Base-by-base conservation (phyloP, 495 filamentous ascomycete genomes). In the Xylaria castorea region DNA sequence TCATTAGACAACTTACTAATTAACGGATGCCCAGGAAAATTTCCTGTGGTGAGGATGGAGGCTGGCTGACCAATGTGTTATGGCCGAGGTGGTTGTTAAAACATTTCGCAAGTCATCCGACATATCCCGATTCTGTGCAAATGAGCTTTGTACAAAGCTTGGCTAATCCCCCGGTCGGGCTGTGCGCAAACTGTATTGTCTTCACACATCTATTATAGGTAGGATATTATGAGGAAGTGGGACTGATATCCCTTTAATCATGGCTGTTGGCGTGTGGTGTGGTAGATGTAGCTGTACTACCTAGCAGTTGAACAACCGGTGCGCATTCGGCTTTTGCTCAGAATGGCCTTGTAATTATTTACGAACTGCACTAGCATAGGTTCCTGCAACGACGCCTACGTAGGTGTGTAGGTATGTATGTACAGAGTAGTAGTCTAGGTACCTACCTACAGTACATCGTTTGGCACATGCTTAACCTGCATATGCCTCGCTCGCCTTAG, bases 161-260 rank as follows among this genome's bases (percentile, higher is more conserved):
- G 60, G 30, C 27, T 27, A 11, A 18, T 6, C 61, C 61, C 61
- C n/a, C 36, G 34, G 38, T 44, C 61, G 12, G 38, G 61, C 38
- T 40, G 36, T 27, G 61, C 12, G 38, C 12, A 42, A n/a, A 22
- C 58, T 14, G 32, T 61, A 61, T 12, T 38, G 25, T 61, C 32
- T n/a, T 61, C 9, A 5, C 34, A 38, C 12, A 22, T 61, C 27
- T 32, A 57, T 8, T 6, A 14, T 32, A 55, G 27, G 50, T 9
- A 58, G 57, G 55, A 34, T 58, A 62, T 22, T 22, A 11, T 12
- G 3, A 12, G 3, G 22, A 22, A 27, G 61, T 63, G 61, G 61
- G 61, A 63, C 61, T n/a, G 2, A 14, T 16, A 22, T 63, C 22
- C 61, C 61, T 44, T 40, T 36, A 63, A 63, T 63, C 30, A 63